Percentiles rank a stretch among this genome's conserved stretches.
These are phyloP conservation scores for Mixia osmundae DNA, from an alignment of 1,284 basidiomycete species.

Conservation along the genomic window DNA sequence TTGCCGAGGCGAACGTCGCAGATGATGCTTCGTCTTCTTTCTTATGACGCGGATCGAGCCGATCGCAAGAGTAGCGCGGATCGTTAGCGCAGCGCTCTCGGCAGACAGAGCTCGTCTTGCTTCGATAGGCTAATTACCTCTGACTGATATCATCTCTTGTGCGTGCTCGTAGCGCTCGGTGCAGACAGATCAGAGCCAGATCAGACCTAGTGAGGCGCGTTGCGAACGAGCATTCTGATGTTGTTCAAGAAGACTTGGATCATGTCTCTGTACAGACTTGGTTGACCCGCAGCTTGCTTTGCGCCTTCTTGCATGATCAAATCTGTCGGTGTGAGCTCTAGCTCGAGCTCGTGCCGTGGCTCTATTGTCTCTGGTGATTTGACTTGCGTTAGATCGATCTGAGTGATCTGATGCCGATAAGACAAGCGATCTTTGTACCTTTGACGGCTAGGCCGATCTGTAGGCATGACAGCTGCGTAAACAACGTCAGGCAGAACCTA, in stretches of 20 bases:
- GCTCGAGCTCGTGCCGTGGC: conserved; percentile 29
- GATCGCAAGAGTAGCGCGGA: too few relatives aligned
- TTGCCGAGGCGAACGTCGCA: too few relatives aligned
- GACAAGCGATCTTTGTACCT: conserved; percentile 75
- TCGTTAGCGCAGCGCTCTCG: too few relatives aligned
- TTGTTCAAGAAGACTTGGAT: conserved; percentile 28
- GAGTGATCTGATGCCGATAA: conserved; percentile 77
- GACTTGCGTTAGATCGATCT: conserved; percentile 84
- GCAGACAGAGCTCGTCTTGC: too few relatives aligned
- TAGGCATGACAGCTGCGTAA: conserved; percentile 12
- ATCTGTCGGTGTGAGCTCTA: conserved; percentile 29
- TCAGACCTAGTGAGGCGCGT: too few relatives aligned
- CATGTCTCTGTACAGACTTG: conserved; percentile 26
- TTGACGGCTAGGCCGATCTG: conserved; percentile 17
- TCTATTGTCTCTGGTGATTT: conserved; percentile 20
- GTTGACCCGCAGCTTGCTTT: conserved; percentile 21
- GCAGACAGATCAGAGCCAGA: too few relatives aligned
- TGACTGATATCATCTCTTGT: too few relatives aligned
- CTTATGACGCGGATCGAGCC: too few relatives aligned
- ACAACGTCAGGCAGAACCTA: not conserved
- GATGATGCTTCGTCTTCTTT: too few relatives aligned
- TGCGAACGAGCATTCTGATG: too few relatives aligned
- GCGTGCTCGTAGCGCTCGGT: too few relatives aligned
- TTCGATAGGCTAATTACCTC: too few relatives aligned
- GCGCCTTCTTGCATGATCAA: conserved; percentile 27